phyloP scores from a whole-genome alignment of 176 grass and related monocot genomes.

The Oropetium thomaeum region DNA sequence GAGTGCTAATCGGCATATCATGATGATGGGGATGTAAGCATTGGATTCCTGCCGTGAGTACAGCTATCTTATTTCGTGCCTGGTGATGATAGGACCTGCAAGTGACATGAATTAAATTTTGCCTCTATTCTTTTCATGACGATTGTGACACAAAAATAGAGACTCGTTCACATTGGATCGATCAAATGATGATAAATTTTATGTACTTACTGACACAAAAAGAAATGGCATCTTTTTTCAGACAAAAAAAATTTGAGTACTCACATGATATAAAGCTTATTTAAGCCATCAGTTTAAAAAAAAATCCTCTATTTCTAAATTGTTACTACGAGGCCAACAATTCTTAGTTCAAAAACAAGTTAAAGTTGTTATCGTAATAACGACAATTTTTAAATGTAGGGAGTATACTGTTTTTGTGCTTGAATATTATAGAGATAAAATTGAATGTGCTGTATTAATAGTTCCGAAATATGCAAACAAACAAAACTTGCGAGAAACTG shows the following conservation, averaged over 20 bases:
- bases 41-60: slow-evolving; percentile 26
- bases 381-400: too few species aligned
- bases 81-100: slow-evolving; percentile 25
- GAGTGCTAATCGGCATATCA: slow-evolving; percentile 5
- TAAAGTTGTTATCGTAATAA: too few species aligned
- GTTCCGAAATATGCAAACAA: slow-evolving; percentile 23
- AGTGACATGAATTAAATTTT: slow-evolving; percentile 32
- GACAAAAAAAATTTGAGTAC: background rate
- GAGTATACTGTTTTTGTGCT: background rate
- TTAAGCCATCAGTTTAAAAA: background rate
- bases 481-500: background rate
- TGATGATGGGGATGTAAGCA: slow-evolving; percentile 29
- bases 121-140: slow-evolving; percentile 42
- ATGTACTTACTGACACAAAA: too few species aligned
- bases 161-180: slow-evolving; percentile 44
- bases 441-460: background rate
- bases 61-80: background rate
- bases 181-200: slow-evolving; percentile 30
- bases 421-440: background rate
- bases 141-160: slow-evolving; percentile 39
- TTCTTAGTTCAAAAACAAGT: too few species aligned
- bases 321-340: too few species aligned
- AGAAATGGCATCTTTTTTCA: background rate
- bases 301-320: too few species aligned
- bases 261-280: background rate